These are phyloP conservation scores for Bolboschoenus planiculmis DNA, from an alignment of 176 grass and related monocot genomes.

Conservation along the genomic window DNA sequence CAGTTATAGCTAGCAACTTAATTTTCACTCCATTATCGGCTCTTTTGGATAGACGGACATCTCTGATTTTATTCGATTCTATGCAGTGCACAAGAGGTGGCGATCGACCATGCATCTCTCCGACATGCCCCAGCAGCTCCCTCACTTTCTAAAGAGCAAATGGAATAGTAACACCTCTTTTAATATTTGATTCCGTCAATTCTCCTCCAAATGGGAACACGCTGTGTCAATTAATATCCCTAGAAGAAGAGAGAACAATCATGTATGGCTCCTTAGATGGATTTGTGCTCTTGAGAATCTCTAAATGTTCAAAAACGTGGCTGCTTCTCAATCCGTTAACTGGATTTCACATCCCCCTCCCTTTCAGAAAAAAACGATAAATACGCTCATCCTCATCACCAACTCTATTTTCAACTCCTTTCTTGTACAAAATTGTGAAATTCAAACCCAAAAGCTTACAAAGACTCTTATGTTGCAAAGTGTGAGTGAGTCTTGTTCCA, in stretches of 20 bases:
- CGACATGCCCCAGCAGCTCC: background rate
- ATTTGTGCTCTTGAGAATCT: background rate
- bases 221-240: background rate
- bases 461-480: background rate
- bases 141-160: background rate
- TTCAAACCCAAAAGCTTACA: background rate
- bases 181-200: background rate
- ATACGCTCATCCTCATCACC: background rate
- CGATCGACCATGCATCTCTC: background rate
- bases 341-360: background rate
- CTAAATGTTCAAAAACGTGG: background rate
- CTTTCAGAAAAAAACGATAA: background rate
- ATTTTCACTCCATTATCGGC: accelerated
- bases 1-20: background rate
- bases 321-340: background rate
- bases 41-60: background rate
- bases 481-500: background rate
- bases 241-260: background rate
- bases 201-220: background rate
- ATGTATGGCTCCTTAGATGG: background rate
- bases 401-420: background rate
- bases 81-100: background rate
- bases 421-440: background rate
- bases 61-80: background rate
- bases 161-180: background rate